These are phyloP conservation scores for Penicillium glabrum DNA, from an alignment of 2,329 filamentous ascomycete species.

Conservation along the genomic window DNA sequence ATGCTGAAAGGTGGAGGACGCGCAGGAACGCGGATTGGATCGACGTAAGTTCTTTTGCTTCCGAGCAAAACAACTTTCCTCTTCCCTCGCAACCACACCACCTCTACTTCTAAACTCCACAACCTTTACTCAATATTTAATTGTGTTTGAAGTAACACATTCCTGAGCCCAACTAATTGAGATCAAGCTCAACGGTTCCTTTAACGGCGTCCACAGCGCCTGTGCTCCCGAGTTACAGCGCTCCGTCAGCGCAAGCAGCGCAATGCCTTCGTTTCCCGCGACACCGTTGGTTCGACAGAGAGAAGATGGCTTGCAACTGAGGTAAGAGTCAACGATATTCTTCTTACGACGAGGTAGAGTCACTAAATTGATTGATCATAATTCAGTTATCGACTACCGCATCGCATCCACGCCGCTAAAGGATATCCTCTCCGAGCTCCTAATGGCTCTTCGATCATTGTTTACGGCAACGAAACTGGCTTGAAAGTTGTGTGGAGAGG, in stretches of 20 bases:
- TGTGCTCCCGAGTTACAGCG: constrained; percentile 13
- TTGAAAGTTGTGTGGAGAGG: constrained; percentile 62
- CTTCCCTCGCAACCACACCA: constrained; percentile 9
- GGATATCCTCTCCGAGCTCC: constrained; percentile 59
- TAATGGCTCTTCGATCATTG: constrained; percentile 62
- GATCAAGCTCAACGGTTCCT: constrained; percentile 3
- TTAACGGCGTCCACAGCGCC: constrained; percentile 17
- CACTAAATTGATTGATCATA: constrained; percentile 8
- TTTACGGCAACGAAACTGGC: constrained; percentile 61
- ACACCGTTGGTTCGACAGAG: constrained; percentile 39
- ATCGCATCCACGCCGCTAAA: constrained; percentile 56
- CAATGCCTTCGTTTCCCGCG: constrained; percentile 37
- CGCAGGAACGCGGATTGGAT: constrained; percentile 28
- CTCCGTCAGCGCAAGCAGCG: constrained; percentile 11
- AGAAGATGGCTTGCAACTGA: constrained; percentile 44
- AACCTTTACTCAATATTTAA: neutral
- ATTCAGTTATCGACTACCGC: constrained; percentile 59
- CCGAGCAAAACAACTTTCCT: constrained; percentile 29
- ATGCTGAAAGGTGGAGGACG: constrained; percentile 22
- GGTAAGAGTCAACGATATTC: constrained; percentile 29
- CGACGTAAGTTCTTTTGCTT: constrained; percentile 15
- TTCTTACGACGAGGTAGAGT: neutral
- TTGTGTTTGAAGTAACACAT: neutral
- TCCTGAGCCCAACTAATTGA: neutral
- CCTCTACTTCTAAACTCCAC: constrained; percentile 12